Conservation (phyloP, 225 moss, liverwort and hornwort genomes). For the Polytrichum formosum region DNA sequence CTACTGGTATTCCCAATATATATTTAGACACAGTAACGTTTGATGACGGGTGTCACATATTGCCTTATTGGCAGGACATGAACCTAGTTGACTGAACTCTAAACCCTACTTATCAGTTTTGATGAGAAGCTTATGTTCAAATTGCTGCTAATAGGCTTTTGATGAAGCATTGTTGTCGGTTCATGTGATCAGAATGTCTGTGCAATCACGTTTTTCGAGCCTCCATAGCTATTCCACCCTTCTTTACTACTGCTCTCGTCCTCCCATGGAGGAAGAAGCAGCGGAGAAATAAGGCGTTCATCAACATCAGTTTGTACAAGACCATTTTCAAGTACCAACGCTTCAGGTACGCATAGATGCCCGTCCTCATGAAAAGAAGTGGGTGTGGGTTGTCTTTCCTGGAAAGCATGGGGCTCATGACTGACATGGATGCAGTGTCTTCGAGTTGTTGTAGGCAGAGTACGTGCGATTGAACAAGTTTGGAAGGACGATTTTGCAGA, state of each 20-base stretch:
- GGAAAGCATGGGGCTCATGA: neutral
- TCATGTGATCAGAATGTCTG: neutral
- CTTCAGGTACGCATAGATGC: slow-evolving; percentile 2
- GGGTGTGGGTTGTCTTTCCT: slow-evolving; percentile 3
- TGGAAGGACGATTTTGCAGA: slow-evolving; percentile 2
- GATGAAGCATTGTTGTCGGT: neutral
- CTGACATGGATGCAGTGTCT: neutral
- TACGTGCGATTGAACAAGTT: neutral
- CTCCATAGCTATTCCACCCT: slow-evolving; percentile 2
- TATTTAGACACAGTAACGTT: neutral
- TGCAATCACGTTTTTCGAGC: neutral
- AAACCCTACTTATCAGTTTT: neutral
- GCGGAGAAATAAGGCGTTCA: neutral
- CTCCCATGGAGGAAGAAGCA: slow-evolving; percentile 6
- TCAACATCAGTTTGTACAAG: slow-evolving; percentile 1
- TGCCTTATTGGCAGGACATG: neutral
- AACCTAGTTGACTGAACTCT: neutral
- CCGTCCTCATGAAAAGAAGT: slow-evolving; percentile 5
- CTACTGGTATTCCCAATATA: neutral
- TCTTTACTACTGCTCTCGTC: slow-evolving; percentile 3
- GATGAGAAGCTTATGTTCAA: neutral
- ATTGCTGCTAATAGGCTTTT: neutral
- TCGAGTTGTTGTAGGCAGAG: neutral
- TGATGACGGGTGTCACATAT: neutral
- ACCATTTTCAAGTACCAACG: neutral